A percentile compares a stretch with the other conserved stretches of the same genome.
phyloP scores from a whole-genome alignment of 2,329 filamentous ascomycete species.

The Raffaelea ambrosiae region DNA sequence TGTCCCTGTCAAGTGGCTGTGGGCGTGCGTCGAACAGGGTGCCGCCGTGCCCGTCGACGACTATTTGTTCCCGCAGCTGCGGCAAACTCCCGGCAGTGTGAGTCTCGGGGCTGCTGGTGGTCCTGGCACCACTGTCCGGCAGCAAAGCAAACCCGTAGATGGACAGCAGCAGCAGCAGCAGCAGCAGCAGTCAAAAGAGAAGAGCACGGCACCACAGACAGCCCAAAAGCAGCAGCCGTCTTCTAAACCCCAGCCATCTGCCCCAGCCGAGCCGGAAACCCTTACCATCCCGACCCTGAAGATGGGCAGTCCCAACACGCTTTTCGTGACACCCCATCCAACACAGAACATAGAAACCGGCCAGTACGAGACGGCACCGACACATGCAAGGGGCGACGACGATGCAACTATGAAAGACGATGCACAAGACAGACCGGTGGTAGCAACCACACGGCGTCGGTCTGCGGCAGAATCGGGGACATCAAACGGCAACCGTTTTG shows the following conservation, averaged over 20 bases:
- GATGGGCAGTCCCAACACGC: constrained; percentile 4
- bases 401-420: too few species aligned
- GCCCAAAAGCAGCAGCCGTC: constrained; percentile 8
- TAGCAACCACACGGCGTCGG: too few species aligned
- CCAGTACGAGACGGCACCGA: constrained; percentile 26
- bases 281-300: constrained; percentile 10
- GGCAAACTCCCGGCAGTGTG: constrained; percentile 13
- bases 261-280: constrained; percentile 10
- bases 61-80: constrained; percentile 40
- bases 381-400: too few species aligned
- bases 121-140: too few species aligned
- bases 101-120: too few species aligned
- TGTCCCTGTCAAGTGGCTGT: constrained; percentile 78
- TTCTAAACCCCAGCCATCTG: not conserved
- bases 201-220: too few species aligned
- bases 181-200: not conserved
- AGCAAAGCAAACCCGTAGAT: too few species aligned
- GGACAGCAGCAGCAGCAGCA: too few species aligned
- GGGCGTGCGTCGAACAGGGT: constrained; percentile 62
- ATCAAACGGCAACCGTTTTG: too few species aligned
- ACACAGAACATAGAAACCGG: not conserved
- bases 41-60: constrained; percentile 33
- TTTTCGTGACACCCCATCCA: not conserved
- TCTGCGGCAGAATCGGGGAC: too few species aligned
- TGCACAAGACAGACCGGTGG: too few species aligned